A percentile compares a stretch with the other conserved stretches of the same genome.
Evolutionary conservation across 1,284 basidiomycete genomes (phyloP).

Genomic region (Ganoderma lucidum): DNA sequence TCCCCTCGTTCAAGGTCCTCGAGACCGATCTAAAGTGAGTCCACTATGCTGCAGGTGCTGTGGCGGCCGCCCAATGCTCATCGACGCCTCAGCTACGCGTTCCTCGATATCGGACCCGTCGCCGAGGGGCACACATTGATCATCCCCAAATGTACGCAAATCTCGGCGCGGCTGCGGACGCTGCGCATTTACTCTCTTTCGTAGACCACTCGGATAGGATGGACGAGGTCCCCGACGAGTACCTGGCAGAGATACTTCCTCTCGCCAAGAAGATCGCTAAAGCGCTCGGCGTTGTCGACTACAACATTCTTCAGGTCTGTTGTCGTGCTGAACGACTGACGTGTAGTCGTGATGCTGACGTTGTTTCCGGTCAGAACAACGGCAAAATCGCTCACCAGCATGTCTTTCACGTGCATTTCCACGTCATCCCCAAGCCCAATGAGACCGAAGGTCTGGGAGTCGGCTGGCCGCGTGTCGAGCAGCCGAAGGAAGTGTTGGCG

Average conservation of each 20-base stretch:
- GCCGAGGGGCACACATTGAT: conserved; percentile 86
- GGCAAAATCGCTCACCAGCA: conserved; percentile 84
- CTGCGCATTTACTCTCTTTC: not conserved
- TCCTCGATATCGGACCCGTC: conserved; percentile 90
- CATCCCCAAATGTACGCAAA: conserved; percentile 84
- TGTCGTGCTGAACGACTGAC: too few relatives aligned
- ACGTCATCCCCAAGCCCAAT: conserved; percentile 88
- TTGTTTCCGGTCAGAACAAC: conserved; percentile 70
- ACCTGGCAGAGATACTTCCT: conserved; percentile 76
- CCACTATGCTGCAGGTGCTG: conserved; percentile 15
- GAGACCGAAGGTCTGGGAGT: conserved; percentile 77
- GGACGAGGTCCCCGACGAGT: conserved; percentile 83
- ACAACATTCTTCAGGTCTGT: conserved; percentile 83
- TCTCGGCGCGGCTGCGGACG: not conserved
- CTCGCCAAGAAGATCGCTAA: conserved; percentile 88
- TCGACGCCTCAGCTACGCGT: conserved; percentile 47
- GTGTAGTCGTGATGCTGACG: not conserved
- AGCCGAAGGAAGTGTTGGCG: conserved; percentile 64
- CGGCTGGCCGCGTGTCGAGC: conserved; percentile 67
- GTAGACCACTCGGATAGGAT: conserved; percentile 81
- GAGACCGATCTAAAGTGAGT: conserved; percentile 78
- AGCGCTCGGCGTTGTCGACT: conserved; percentile 80
- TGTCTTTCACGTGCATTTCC: conserved; percentile 90
- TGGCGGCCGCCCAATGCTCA: not conserved
- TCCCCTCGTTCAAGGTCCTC: conserved; percentile 83